Evolutionary conservation across 1,284 basidiomycete species (phyloP), one percentile per base, ranked within the genome.

Genomic region (Malassezia yamatoensis): DNA sequence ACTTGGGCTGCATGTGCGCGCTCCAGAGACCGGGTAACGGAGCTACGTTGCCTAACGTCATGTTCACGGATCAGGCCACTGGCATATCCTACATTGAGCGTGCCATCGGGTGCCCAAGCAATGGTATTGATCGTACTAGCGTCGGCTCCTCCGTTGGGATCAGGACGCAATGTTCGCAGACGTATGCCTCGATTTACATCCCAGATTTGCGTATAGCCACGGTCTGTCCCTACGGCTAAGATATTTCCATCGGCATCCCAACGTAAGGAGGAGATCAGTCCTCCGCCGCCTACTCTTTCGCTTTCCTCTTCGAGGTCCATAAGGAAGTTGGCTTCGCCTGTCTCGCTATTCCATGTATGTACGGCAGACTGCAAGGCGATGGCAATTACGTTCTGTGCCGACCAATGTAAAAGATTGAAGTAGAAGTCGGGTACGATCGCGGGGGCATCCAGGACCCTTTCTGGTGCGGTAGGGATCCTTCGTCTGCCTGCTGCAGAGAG

Each of bases 341-440:
- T 85, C 68, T 93, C 88, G 0, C 90, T 91, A 63, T 84, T 86
- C 94, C 93, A 98, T 51, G 69, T 62, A 56, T 70, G 66, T 39
- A 70, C 54, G 16, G 60, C 61, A 4, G 64, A 63, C 54, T 65
- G 63, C 51, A 74, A 50, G 3, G 67, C 70, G 13, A 74, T 65
- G 11, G 72, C 72, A 15, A 74, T 59, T 34, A 85, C 78, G 76
- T 98, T 96, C 56, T 83, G 82, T 33, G 80, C 80, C 36, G 86
- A 87, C 93, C 93, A 99, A 41, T 85, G 82, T 53, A 96, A 77
- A 35, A 98, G 80, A 75, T 98, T 98, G 67, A 96, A 83, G 75
- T 99, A 98, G 76, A 94, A 98, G 76, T 99, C 94, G 65, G 96
- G 90, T 39, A 87, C 82, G 79, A 96, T 86, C 1, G 88, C 89